Conservation (phyloP, 1,284 basidiomycete genomes). For the Trametes pubescens region DNA sequence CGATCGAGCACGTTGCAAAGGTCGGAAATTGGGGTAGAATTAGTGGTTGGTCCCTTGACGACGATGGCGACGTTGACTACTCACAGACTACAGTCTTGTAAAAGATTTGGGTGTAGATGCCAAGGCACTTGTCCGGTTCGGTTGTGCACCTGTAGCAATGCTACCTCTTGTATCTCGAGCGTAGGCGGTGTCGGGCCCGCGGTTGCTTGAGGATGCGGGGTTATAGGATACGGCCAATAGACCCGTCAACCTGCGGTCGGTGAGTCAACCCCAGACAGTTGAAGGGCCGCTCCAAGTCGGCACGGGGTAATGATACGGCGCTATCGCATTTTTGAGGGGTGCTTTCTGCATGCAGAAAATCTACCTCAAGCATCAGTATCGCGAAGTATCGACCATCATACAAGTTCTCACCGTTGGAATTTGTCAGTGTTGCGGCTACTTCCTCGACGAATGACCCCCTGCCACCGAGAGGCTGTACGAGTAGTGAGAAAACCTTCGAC, state of each 20-base stretch:
- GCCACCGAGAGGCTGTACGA: background rate
- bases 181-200: background rate
- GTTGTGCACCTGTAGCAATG: background rate
- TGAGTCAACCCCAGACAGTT: no score
- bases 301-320: constrained; percentile 8
- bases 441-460: background rate
- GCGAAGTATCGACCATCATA: background rate
- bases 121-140: no score
- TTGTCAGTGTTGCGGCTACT: background rate
- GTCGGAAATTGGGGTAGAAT: background rate
- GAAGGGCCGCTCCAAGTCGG: background rate
- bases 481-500: constrained; percentile 11
- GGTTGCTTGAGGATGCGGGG: background rate
- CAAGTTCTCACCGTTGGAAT: constrained; percentile 14
- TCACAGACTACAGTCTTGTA: background rate
- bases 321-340: constrained; percentile 10
- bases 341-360: constrained; percentile 19
- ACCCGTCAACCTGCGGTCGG: no score
- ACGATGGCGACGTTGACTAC: background rate
- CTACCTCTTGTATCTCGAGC: background rate
- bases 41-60: background rate
- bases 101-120: background rate
- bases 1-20: background rate
- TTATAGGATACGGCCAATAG: background rate
- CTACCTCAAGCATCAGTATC: background rate